Evolutionary conservation across 2,329 filamentous ascomycete species (phyloP), one percentile per base, ranked within the genome.

Genomic region (Ascochyta lentis): DNA sequence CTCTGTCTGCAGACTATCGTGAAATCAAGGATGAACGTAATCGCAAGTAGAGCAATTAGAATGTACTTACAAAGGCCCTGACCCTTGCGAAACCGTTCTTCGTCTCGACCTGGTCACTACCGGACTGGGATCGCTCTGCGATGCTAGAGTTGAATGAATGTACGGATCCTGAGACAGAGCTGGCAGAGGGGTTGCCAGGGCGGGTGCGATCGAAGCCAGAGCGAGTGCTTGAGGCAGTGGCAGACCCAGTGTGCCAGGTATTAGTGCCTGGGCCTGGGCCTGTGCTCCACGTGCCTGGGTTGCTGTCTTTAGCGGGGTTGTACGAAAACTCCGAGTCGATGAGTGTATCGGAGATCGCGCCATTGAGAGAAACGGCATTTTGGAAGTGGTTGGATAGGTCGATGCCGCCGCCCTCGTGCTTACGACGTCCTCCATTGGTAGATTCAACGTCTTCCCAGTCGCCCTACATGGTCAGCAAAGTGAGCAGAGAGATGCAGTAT

Each of bases 81-180:
- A 75, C 66, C 59, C 70, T 75, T 12, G 72, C 67, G 56, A 64
- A 75, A 3, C 56, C 61, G 19, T 52, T 62, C 23, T 51, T 53
- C 10, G 37, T 39, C 6, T 46, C 53, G 16, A 48, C 12, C n/a
- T 41, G 9, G 45, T 56, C 41, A 6, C 35, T 46, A 12, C 37
- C 24, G 12, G 46, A 51, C 23, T 62, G 56, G 10, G 68, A 69
- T 12, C 56, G 64, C 51, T 73, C 70, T 23, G 65, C 69, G 9
- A 60, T 40, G 43, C 60, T 69, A 3, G 72, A 71, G 22, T 56
- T 45, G 47, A 70, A 69, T 4, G 64, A 60, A 33, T 54, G 53
- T 13, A 49, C 24, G 7, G 68, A 66, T 1, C 53, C 61, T 5
- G 65, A 26, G 3, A 54, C 34, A 1, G 67, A 66, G 2, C 58